Evolutionary conservation across 495 filamentous ascomycete genomes (phyloP).

Genomic region (Xylaria curta): DNA sequence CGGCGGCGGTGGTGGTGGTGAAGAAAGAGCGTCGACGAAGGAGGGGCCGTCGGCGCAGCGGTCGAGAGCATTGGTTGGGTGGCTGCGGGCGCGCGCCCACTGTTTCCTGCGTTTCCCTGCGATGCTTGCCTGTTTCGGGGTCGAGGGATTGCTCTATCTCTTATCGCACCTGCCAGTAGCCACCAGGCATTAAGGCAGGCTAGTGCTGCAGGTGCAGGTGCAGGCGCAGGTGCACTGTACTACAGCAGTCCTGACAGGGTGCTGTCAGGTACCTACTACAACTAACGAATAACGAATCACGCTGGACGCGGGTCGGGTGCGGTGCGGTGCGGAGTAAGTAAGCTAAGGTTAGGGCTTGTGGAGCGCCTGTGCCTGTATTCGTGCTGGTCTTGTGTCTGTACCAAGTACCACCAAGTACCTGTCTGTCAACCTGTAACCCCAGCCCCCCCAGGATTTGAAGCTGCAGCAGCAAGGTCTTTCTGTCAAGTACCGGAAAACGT

Average conservation of each 20-base stretch:
- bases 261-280: slow-evolving; percentile 6
- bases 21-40: slow-evolving; percentile 27
- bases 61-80: slow-evolving; percentile 30
- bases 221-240: background rate
- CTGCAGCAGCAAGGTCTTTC: slow-evolving; percentile 9
- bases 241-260: background rate
- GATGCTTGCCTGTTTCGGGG: slow-evolving; percentile 12
- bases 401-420: too few species aligned
- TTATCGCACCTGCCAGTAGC: slow-evolving; percentile 12
- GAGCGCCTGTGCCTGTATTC: background rate
- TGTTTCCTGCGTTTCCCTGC: slow-evolving; percentile 6
- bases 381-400: too few species aligned
- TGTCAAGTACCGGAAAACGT: slow-evolving; percentile 5
- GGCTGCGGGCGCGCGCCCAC: slow-evolving; percentile 23
- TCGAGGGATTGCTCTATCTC: background rate
- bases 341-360: background rate
- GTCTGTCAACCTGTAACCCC: slow-evolving; percentile 1
- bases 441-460: background rate
- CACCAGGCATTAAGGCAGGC: background rate
- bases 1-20: slow-evolving; percentile 24
- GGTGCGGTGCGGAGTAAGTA: slow-evolving; percentile 7
- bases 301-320: slow-evolving; percentile 4
- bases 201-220: slow-evolving; percentile 5
- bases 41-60: slow-evolving; percentile 27
- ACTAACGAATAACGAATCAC: background rate